phyloP scores from a whole-genome alignment of 805 yeast genomes.

The Candida sonorensis region DNA sequence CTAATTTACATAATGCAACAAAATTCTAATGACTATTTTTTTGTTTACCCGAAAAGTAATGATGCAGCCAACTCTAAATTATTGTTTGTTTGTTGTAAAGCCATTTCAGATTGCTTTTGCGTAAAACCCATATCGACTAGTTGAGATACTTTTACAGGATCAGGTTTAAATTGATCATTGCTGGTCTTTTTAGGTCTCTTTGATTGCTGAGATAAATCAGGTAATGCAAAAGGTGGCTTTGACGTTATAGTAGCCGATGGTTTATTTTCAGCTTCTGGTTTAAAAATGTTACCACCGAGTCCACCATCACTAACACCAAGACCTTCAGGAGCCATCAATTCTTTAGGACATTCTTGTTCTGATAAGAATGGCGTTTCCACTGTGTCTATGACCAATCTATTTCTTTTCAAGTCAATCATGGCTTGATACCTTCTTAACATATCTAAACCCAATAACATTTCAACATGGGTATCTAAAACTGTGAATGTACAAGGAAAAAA shows the following conservation, averaged over 20 bases:
- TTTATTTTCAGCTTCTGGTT: constrained; percentile 8
- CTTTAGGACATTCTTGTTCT: constrained; percentile 61
- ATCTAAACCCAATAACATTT: constrained; percentile 81
- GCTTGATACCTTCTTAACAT: constrained; percentile 88
- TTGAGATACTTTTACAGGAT: constrained; percentile 29
- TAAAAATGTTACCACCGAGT: constrained; percentile 31
- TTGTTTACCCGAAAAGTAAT: constrained; percentile 39
- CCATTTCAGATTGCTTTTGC: constrained; percentile 53
- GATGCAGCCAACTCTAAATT: constrained; percentile 86
- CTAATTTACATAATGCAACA: too few relatives aligned
- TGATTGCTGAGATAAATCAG: not conserved
- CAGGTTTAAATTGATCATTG: constrained; percentile 14
- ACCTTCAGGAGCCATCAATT: constrained; percentile 15
- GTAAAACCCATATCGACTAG: constrained; percentile 68
- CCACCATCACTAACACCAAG: constrained; percentile 12
- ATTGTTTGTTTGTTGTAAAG: constrained; percentile 62
- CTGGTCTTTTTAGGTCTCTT: constrained; percentile 18
- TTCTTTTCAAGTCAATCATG: constrained; percentile 60
- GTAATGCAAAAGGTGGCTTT: not conserved
- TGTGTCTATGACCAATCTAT: constrained; percentile 64
- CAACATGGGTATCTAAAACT: constrained; percentile 65
- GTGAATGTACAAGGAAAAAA: constrained; percentile 63
- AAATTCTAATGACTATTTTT: too few relatives aligned
- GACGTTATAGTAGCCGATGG: too few relatives aligned
- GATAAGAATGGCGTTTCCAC: constrained; percentile 65